Percentiles rank a stretch among this genome's conserved stretches.
These are phyloP conservation scores for Salisapilia sapeloensis DNA, from an alignment of 352 stramenopile genomes.

Conservation along the genomic window DNA sequence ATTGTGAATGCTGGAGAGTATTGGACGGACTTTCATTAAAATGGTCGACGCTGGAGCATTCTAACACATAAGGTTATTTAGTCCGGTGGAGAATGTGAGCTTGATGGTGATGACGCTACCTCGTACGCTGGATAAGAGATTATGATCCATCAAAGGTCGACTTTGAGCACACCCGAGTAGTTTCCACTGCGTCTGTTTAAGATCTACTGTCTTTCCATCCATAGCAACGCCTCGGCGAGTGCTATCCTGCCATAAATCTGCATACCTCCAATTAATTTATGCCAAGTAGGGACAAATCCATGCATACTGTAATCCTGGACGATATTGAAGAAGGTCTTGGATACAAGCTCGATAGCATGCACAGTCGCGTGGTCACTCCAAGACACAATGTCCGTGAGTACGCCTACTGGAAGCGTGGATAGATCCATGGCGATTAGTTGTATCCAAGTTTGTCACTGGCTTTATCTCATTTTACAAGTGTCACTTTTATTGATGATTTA, in stretches of 20 bases:
- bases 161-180: not conserved
- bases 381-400: no score
- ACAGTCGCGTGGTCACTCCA: not conserved
- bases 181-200: not conserved
- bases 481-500: no score
- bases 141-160: not conserved
- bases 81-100: not conserved
- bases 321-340: not conserved
- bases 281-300: not conserved
- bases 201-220: not conserved
- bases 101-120: not conserved
- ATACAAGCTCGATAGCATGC: not conserved
- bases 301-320: not conserved
- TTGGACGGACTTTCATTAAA: conserved; percentile 1
- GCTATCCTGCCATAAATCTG: conserved; percentile 1
- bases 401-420: no score
- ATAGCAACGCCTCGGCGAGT: not conserved
- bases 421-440: no score
- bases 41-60: not conserved
- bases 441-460: no score
- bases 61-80: not conserved
- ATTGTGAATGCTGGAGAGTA: not conserved
- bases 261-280: not conserved
- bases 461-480: no score
- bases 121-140: not conserved